These are phyloP conservation scores for Mytilinidion resinicola DNA, from an alignment of 495 filamentous ascomycete species.

Conservation along the genomic window DNA sequence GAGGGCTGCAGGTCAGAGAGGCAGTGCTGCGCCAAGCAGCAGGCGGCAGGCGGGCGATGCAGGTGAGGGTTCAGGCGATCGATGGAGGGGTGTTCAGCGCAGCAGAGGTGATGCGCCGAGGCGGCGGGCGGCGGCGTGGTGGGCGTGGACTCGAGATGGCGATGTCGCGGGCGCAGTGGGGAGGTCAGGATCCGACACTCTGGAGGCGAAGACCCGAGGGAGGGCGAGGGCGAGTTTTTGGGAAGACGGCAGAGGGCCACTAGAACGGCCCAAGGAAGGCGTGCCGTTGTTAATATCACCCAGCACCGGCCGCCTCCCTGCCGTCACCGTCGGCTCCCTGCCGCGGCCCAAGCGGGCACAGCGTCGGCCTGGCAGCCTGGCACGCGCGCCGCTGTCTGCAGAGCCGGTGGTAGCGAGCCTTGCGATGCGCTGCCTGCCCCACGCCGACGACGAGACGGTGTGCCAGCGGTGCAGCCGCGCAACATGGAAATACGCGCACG, in stretches of 20 bases:
- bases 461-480: too few relatives aligned
- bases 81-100: neutral
- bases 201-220: slow-evolving; percentile 4
- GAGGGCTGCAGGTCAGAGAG: slow-evolving; percentile 5
- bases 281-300: neutral
- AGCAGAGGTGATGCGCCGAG: neutral
- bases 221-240: slow-evolving; percentile 1
- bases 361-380: neutral
- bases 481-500: too few relatives aligned
- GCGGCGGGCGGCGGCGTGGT: neutral
- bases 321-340: neutral
- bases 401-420: neutral
- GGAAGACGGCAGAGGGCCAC: slow-evolving; percentile 6
- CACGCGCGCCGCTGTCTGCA: neutral
- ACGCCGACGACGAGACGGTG: too few relatives aligned
- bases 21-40: slow-evolving; percentile 3
- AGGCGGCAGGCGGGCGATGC: neutral
- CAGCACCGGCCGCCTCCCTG: neutral
- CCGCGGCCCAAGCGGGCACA: neutral
- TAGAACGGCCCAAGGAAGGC: neutral
- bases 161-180: neutral
- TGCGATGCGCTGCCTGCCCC: neutral
- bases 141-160: neutral
- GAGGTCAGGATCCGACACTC: neutral
- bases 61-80: neutral